Conservation (phyloP, 257 asterid genomes). For the Gardenia jasminoides region DNA sequence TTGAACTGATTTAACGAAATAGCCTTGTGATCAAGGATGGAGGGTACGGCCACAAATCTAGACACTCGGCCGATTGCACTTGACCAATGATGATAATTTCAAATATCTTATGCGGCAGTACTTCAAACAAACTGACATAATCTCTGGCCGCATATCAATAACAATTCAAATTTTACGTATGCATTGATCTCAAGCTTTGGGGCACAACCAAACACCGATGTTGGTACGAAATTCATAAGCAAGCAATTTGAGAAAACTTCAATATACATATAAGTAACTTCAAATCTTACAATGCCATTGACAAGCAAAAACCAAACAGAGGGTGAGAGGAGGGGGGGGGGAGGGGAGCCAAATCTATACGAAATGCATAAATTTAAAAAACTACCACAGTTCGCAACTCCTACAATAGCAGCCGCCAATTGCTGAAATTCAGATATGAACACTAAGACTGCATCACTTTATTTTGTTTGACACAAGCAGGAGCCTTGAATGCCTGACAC, state of each 20-base stretch:
- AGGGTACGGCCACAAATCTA: background rate
- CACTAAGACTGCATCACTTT: slow-evolving; percentile 77
- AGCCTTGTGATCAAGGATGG: background rate
- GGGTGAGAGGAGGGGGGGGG: background rate
- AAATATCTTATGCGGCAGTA: background rate
- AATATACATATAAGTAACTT: slow-evolving; percentile 48
- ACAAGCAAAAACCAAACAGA: slow-evolving; percentile 25
- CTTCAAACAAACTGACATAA: background rate
- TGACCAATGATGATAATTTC: background rate
- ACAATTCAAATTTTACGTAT: background rate
- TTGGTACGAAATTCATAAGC: slow-evolving; percentile 39
- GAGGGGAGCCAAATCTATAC: slow-evolving; percentile 26
- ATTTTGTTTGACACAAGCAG: slow-evolving; percentile 65
- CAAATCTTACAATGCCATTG: slow-evolving; percentile 46
- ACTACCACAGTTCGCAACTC: slow-evolving; percentile 46
- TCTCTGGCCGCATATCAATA: background rate
- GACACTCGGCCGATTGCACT: background rate
- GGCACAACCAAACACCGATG: background rate
- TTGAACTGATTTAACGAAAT: too few species aligned
- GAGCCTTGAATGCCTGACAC: slow-evolving; percentile 76
- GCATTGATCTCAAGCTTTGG: slow-evolving; percentile 9
- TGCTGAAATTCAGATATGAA: slow-evolving; percentile 31
- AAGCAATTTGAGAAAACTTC: slow-evolving; percentile 47
- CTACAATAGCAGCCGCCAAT: slow-evolving; percentile 40
- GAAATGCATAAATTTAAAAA: slow-evolving; percentile 29